A percentile compares a stretch with the other conserved stretches of the same genome.
Conservation (phyloP, 2,329 filamentous ascomycete species). For the Phaeosphaeria sp. region DNA sequence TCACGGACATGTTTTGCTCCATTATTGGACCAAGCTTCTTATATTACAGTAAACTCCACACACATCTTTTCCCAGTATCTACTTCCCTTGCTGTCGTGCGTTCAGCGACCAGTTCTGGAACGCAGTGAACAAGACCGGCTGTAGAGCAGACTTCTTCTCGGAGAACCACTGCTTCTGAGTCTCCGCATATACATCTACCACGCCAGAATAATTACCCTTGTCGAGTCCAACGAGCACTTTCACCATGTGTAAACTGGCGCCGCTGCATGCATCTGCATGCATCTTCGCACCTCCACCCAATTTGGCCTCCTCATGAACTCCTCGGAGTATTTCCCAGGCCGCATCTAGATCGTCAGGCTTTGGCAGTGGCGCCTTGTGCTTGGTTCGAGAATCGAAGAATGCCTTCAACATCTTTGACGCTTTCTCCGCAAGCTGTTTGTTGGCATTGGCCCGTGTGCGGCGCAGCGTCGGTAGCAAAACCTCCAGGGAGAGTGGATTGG, state of each 20-base stretch:
- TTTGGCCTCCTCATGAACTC: slow-evolving; percentile 72
- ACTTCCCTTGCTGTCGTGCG: slow-evolving; percentile 33
- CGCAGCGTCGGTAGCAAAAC: slow-evolving; percentile 78
- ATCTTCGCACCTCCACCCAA: slow-evolving; percentile 69
- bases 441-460: slow-evolving; percentile 76
- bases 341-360: slow-evolving; percentile 52
- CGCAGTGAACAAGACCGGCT: slow-evolving; percentile 53
- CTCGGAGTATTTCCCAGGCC: slow-evolving; percentile 64
- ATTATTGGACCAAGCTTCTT: too few species aligned
- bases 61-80: neutral
- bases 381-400: slow-evolving; percentile 70
- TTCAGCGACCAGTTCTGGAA: slow-evolving; percentile 54
- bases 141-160: slow-evolving; percentile 51
- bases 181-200: slow-evolving; percentile 51
- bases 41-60: neutral
- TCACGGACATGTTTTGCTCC: too few species aligned
- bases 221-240: slow-evolving; percentile 65
- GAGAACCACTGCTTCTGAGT: slow-evolving; percentile 53
- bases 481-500: slow-evolving; percentile 69
- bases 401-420: slow-evolving; percentile 74
- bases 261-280: slow-evolving; percentile 77
- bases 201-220: slow-evolving; percentile 43
- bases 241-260: slow-evolving; percentile 71
- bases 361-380: slow-evolving; percentile 54
- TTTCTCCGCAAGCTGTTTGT: slow-evolving; percentile 76